phyloP scores from a whole-genome alignment of 768 basidiomycete genomes.

The Tephrocybe sp. region DNA sequence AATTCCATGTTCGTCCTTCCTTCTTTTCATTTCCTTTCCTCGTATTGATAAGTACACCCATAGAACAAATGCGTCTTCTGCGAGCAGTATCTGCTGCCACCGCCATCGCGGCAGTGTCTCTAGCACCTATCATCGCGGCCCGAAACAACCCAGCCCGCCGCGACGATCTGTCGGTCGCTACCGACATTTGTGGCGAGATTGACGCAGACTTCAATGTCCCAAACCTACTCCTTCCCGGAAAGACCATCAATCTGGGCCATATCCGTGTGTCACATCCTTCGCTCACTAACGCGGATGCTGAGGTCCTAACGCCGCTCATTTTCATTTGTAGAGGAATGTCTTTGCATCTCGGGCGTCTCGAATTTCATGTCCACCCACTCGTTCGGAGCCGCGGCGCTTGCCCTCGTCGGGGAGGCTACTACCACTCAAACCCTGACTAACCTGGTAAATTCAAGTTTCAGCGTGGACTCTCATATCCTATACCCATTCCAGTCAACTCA shows the following conservation, averaged over 20 bases:
- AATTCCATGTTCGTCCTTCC: not conserved
- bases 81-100: not conserved
- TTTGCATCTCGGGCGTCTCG: slow-evolving; percentile 41
- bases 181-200: slow-evolving; percentile 42
- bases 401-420: slow-evolving; percentile 26
- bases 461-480: not conserved
- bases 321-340: slow-evolving; percentile 37
- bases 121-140: slow-evolving; percentile 5
- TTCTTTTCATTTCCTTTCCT: not conserved
- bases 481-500: not conserved
- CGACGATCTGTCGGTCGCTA: slow-evolving; percentile 4
- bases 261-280: slow-evolving; percentile 24
- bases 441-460: slow-evolving; percentile 28
- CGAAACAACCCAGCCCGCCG: slow-evolving; percentile 8
- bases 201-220: slow-evolving; percentile 29
- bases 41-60: not conserved
- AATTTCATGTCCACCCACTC: slow-evolving; percentile 32
- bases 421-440: slow-evolving; percentile 30
- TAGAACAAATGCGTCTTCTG: not conserved
- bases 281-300: not conserved
- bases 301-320: not conserved
- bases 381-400: slow-evolving; percentile 28
- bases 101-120: slow-evolving; percentile 1
- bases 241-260: slow-evolving; percentile 27
- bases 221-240: slow-evolving; percentile 20